Percentiles rank a stretch among this genome's conserved stretches.
Conservation (phyloP, 768 basidiomycete species). For the Holtermanniella nyarrowii region DNA sequence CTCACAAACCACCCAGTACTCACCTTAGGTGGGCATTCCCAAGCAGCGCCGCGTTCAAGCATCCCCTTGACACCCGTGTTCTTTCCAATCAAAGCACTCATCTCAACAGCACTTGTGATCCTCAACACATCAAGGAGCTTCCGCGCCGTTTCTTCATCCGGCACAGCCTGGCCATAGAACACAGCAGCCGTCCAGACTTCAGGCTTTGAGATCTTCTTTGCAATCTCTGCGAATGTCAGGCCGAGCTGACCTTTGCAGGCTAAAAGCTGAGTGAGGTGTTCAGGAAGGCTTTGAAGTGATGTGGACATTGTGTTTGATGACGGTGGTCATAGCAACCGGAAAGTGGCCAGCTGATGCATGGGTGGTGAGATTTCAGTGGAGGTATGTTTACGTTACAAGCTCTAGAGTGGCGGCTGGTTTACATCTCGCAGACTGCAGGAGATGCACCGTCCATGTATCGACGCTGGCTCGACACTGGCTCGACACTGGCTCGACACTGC, state of each 20-base stretch:
- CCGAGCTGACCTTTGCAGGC: conserved; percentile 16
- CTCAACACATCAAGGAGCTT: conserved; percentile 12
- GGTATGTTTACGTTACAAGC: too few relatives aligned
- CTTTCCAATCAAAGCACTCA: conserved; percentile 7
- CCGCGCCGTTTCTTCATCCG: conserved; percentile 16
- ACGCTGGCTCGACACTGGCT: too few relatives aligned
- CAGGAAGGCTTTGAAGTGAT: too few relatives aligned
- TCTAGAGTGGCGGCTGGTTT: too few relatives aligned
- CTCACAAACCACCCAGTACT: not conserved
- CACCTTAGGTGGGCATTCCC: conserved; percentile 33
- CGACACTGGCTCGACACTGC: too few relatives aligned
- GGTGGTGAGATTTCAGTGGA: too few relatives aligned
- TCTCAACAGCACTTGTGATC: conserved; percentile 6
- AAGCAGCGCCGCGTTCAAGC: conserved; percentile 24
- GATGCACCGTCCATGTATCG: too few relatives aligned
- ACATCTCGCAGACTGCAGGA: too few relatives aligned
- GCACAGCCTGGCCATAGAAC: conserved; percentile 31
- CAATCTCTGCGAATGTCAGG: conserved; percentile 29
- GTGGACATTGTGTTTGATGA: too few relatives aligned
- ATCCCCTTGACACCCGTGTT: conserved; percentile 20
- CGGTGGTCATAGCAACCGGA: too few relatives aligned
- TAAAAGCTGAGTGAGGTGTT: conserved; percentile 16
- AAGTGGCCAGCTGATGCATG: too few relatives aligned
- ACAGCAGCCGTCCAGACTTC: conserved; percentile 39
- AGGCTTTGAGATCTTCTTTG: conserved; percentile 23